These are phyloP conservation scores for Leccinum rimulosum DNA, from an alignment of 768 basidiomycete species.

Conservation along the genomic window DNA sequence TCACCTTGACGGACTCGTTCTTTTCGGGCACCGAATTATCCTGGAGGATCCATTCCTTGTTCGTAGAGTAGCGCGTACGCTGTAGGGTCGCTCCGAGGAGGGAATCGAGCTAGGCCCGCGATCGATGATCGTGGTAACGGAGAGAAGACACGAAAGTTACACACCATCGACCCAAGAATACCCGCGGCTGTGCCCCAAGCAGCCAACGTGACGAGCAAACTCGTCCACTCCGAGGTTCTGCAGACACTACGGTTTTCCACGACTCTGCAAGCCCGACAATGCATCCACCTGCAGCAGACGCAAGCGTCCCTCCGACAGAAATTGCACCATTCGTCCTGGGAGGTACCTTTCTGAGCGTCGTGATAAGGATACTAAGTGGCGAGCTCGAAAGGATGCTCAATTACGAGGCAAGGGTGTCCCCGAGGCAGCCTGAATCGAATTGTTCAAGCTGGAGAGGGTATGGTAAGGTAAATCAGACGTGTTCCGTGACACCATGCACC, in stretches of 20 bases:
- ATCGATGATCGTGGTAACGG: not conserved
- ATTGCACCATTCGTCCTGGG: constrained; percentile 92
- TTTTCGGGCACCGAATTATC: constrained; percentile 40
- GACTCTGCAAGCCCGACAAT: constrained; percentile 59
- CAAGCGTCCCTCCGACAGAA: constrained; percentile 69
- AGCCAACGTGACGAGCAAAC: constrained; percentile 43
- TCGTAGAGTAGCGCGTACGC: constrained; percentile 66
- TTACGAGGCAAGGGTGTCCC: constrained; percentile 92
- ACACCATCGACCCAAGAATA: constrained; percentile 74
- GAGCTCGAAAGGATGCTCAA: constrained; percentile 79
- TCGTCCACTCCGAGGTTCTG: constrained; percentile 85
- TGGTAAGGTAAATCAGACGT: not conserved
- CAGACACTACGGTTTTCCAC: constrained; percentile 79
- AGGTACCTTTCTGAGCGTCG: constrained; percentile 71
- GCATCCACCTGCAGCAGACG: constrained; percentile 71
- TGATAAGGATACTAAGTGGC: constrained; percentile 78
- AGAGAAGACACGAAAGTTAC: constrained; percentile 20
- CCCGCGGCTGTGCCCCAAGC: constrained; percentile 66
- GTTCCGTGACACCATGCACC: constrained; percentile 41
- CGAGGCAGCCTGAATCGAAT: constrained; percentile 84
- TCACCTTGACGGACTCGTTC: constrained; percentile 51
- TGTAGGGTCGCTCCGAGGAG: constrained; percentile 87
- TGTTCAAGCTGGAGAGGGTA: constrained; percentile 54
- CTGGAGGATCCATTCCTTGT: constrained; percentile 61
- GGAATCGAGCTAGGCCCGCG: constrained; percentile 65